Evolutionary conservation across 192 early-diverging fungal genomes (phyloP).

Genomic region (Entophlyctis luteolus): DNA sequence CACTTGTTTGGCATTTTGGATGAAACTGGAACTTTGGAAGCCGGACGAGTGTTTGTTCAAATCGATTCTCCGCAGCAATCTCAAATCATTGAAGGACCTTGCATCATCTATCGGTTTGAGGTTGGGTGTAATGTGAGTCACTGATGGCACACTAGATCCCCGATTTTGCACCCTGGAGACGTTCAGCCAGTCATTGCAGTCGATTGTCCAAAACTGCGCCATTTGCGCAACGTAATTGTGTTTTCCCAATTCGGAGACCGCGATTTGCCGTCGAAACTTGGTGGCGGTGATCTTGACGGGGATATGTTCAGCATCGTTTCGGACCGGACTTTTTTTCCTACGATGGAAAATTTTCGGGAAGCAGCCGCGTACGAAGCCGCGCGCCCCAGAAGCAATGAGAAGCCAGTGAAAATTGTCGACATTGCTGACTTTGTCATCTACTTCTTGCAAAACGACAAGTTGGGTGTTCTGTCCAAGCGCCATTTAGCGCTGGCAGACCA

Average conservation of each 20-base stretch:
- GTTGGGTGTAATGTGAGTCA: too few relatives aligned
- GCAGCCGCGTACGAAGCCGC: slow-evolving; percentile 3
- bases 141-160: too few relatives aligned
- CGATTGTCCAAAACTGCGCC: slow-evolving; percentile 26
- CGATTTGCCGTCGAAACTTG: slow-evolving; percentile 70
- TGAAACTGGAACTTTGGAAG: slow-evolving; percentile 36
- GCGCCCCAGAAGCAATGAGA: not conserved
- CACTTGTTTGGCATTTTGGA: slow-evolving; percentile 42
- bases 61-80: slow-evolving; percentile 22
- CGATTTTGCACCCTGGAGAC: slow-evolving; percentile 43
- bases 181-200: slow-evolving; percentile 34
- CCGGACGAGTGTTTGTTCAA: slow-evolving; percentile 37
- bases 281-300: slow-evolving; percentile 80
- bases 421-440: slow-evolving; percentile 18
- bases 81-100: slow-evolving; percentile 33
- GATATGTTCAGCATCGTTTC: slow-evolving; percentile 53
- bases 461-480: slow-evolving; percentile 12
- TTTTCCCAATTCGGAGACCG: slow-evolving; percentile 66
- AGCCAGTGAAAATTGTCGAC: slow-evolving; percentile 18
- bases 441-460: slow-evolving; percentile 12
- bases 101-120: slow-evolving; percentile 25
- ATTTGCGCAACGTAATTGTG: slow-evolving; percentile 64
- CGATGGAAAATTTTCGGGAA: not conserved
- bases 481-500: slow-evolving; percentile 24
- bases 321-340: slow-evolving; percentile 13